Conservation (phyloP, 768 basidiomycete species). For the Auricularia auricula-judae region DNA sequence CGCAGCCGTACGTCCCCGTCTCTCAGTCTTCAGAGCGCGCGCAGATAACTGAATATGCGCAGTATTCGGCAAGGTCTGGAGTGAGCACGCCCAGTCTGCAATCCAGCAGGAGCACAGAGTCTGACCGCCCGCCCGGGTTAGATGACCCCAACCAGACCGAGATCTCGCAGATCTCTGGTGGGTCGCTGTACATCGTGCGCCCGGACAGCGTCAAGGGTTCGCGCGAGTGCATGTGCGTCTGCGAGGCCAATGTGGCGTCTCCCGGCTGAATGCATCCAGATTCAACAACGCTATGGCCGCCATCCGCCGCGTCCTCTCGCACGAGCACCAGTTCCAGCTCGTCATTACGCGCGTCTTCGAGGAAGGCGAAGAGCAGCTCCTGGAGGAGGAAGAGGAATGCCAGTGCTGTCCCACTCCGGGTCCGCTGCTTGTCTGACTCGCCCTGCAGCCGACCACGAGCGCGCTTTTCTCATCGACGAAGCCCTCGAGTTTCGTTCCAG, state of each 20-base stretch:
- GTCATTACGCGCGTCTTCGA: slow-evolving; percentile 96
- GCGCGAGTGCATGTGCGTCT: slow-evolving; percentile 90
- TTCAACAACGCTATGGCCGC: slow-evolving; percentile 95
- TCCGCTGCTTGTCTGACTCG: slow-evolving; percentile 5
- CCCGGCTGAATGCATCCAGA: slow-evolving; percentile 28
- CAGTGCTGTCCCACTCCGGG: slow-evolving; percentile 32
- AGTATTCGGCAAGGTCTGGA: slow-evolving; percentile 94
- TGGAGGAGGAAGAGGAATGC: slow-evolving; percentile 83
- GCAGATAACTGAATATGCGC: slow-evolving; percentile 13
- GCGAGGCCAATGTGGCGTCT: not conserved
- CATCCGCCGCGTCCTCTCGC: slow-evolving; percentile 68
- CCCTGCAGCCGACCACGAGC: slow-evolving; percentile 78
- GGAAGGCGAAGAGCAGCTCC: slow-evolving; percentile 88
- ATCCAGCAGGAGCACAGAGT: not conserved
- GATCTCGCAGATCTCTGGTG: slow-evolving; percentile 86
- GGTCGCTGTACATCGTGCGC: slow-evolving; percentile 83
- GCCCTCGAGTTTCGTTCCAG: slow-evolving; percentile 79
- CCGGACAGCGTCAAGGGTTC: slow-evolving; percentile 86
- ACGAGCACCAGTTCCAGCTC: slow-evolving; percentile 78
- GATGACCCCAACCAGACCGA: slow-evolving; percentile 93
- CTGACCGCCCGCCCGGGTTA: slow-evolving; percentile 19
- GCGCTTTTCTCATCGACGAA: slow-evolving; percentile 83
- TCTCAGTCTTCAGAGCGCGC: not conserved
- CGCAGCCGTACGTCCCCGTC: slow-evolving; percentile 49
- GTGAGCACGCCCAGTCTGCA: slow-evolving; percentile 39